Conservation (phyloP, 768 basidiomycete genomes). For the Hypholoma sublateritium region DNA sequence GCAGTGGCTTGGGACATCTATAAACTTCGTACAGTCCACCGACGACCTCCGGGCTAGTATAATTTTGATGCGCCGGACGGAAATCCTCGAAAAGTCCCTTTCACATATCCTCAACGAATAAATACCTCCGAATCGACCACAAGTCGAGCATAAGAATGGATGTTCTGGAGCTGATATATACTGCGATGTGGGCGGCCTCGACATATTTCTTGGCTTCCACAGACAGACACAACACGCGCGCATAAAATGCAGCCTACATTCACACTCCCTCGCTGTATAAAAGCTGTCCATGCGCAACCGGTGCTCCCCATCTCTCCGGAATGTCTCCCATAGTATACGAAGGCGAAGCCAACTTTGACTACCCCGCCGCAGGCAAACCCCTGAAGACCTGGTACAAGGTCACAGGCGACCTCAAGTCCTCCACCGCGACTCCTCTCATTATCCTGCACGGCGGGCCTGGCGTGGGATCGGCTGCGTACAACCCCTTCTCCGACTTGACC, state of each 20-base stretch:
- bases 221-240: too few relatives aligned
- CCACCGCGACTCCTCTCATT: constrained; percentile 39
- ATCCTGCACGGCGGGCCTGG: constrained; percentile 58
- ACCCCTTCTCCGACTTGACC: constrained; percentile 38
- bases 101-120: too few relatives aligned
- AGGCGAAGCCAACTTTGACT: constrained; percentile 11
- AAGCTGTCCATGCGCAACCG: neutral
- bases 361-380: constrained; percentile 8
- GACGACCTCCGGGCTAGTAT: too few relatives aligned
- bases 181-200: too few relatives aligned
- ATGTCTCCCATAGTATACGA: neutral
- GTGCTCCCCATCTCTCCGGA: neutral
- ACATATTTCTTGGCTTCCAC: too few relatives aligned
- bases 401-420: constrained; percentile 38
- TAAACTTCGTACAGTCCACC: too few relatives aligned
- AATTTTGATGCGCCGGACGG: too few relatives aligned
- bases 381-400: constrained; percentile 52
- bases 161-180: too few relatives aligned
- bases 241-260: too few relatives aligned
- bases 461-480: constrained; percentile 39
- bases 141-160: too few relatives aligned
- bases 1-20: too few relatives aligned
- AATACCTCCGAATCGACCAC: neutral
- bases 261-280: neutral
- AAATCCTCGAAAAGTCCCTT: too few relatives aligned